A percentile compares a stretch with the other conserved stretches of the same genome.
Conservation (phyloP, 2,329 filamentous ascomycete genomes). For the Botrytis aclada region DNA sequence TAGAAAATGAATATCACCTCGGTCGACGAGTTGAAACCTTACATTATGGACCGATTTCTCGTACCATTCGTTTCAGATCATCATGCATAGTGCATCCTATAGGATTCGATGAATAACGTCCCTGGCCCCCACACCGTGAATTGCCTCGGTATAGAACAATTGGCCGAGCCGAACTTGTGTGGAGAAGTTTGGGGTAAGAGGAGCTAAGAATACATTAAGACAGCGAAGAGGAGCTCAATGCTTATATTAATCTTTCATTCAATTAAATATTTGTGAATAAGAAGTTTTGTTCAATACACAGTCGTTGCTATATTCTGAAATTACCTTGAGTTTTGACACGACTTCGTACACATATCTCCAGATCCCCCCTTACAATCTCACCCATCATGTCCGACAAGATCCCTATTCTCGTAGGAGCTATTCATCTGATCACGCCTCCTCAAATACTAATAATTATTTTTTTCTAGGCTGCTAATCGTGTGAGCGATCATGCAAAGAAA, state of each 20-base stretch:
- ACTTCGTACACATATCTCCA: neutral
- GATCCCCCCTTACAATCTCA: neutral
- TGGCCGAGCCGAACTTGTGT: conserved; percentile 23
- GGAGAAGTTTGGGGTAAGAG: conserved; percentile 27
- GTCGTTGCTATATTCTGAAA: neutral
- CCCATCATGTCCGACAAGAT: conserved; percentile 46
- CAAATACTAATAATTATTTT: conserved; percentile 23
- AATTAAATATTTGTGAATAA: neutral
- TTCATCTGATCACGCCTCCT: conserved; percentile 4
- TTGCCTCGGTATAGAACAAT: conserved; percentile 26
- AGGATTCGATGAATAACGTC: neutral
- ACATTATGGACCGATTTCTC: neutral
- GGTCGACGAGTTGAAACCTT: neutral
- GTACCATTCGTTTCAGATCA: neutral
- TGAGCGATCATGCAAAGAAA: conserved; percentile 82
- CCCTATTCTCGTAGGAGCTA: conserved; percentile 44
- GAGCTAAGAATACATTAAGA: neutral
- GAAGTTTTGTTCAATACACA: neutral
- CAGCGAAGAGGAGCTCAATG: neutral
- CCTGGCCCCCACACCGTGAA: neutral
- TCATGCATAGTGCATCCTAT: neutral
- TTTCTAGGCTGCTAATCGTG: conserved; percentile 43
- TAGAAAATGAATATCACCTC: conserved; percentile 6
- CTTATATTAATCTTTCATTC: neutral
- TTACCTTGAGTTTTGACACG: neutral